Evolutionary conservation across 306 rosid genomes (phyloP).

Genomic region (Cyamopsis tetragonoloba): DNA sequence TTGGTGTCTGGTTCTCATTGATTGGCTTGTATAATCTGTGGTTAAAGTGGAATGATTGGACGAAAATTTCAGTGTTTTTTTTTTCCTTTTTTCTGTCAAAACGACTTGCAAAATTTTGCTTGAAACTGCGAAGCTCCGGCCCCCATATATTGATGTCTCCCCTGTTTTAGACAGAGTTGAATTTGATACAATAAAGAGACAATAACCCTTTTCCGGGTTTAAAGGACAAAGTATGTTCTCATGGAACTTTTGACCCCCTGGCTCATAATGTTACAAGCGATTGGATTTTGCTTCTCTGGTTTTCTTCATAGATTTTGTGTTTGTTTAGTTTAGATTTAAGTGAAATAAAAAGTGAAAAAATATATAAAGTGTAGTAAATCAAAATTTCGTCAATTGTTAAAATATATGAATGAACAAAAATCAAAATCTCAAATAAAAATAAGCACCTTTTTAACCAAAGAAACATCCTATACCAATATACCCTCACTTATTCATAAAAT

Average conservation of each 20-base stretch:
- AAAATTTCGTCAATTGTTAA: too few species aligned
- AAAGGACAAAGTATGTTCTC: constrained; percentile 19
- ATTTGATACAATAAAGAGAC: constrained; percentile 23
- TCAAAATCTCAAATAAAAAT: too few species aligned
- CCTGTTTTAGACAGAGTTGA: constrained; percentile 3
- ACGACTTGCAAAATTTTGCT: not conserved
- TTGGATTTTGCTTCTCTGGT: constrained; percentile 16
- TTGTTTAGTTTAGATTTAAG: too few species aligned
- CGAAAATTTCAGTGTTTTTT: not conserved
- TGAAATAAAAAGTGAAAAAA: too few species aligned
- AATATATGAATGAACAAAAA: too few species aligned
- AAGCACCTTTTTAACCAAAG: too few species aligned
- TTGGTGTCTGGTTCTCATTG: not conserved
- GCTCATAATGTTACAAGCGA: not conserved
- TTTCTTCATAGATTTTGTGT: not conserved
- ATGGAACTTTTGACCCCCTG: constrained; percentile 30
- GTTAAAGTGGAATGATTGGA: constrained; percentile 23
- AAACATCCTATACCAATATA: too few species aligned
- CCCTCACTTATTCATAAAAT: not conserved
- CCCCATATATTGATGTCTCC: constrained; percentile 12
- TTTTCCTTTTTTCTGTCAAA: not conserved
- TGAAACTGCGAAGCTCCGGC: not conserved
- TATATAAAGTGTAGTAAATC: too few species aligned
- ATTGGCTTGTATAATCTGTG: constrained; percentile 18
- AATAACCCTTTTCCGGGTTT: constrained; percentile 30